A percentile compares a stretch with the other conserved stretches of the same genome.
phyloP scores from a whole-genome alignment of 768 basidiomycete genomes.

The Agaricus blazei region DNA sequence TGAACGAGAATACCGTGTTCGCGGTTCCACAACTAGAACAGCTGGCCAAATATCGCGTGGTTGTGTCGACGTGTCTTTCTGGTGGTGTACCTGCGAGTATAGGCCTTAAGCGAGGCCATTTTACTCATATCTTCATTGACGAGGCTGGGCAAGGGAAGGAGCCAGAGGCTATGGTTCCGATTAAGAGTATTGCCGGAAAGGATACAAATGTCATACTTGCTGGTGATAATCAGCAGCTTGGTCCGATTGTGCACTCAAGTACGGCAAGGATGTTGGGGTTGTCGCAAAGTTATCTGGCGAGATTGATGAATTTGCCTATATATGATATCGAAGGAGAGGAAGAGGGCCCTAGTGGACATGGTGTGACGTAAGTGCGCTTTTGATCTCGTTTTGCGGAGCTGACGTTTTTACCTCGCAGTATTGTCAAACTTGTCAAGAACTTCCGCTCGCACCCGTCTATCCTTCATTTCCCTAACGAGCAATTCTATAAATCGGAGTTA shows the following conservation, averaged over 20 bases:
- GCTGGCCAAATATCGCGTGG: constrained; percentile 41
- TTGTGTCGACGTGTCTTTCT: constrained; percentile 55
- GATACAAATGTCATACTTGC: constrained; percentile 51
- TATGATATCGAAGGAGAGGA: constrained; percentile 27
- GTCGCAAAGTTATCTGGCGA: constrained; percentile 44
- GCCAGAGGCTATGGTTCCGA: constrained; percentile 49
- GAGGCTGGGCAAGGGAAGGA: constrained; percentile 64
- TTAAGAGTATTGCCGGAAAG: constrained; percentile 43
- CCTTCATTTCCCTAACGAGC: constrained; percentile 50
- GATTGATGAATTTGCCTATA: constrained; percentile 38
- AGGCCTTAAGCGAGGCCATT: constrained; percentile 49
- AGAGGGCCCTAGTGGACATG: constrained; percentile 19
- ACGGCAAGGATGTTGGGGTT: constrained; percentile 46
- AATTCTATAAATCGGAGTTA: constrained; percentile 51
- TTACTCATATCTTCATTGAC: constrained; percentile 57
- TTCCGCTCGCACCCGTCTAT: constrained; percentile 54
- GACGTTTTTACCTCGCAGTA: constrained; percentile 23
- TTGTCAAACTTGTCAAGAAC: constrained; percentile 57
- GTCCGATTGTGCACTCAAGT: constrained; percentile 48
- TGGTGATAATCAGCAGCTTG: constrained; percentile 60
- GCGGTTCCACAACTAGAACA: constrained; percentile 36
- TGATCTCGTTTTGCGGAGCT: not conserved
- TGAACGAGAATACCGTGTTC: constrained; percentile 38
- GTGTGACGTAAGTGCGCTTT: constrained; percentile 29
- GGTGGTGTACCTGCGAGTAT: constrained; percentile 43